Percentiles rank a stretch among this genome's conserved stretches.
These are phyloP conservation scores for Cladosporium sp. DNA, from an alignment of 2,329 filamentous ascomycete genomes.

Conservation along the genomic window DNA sequence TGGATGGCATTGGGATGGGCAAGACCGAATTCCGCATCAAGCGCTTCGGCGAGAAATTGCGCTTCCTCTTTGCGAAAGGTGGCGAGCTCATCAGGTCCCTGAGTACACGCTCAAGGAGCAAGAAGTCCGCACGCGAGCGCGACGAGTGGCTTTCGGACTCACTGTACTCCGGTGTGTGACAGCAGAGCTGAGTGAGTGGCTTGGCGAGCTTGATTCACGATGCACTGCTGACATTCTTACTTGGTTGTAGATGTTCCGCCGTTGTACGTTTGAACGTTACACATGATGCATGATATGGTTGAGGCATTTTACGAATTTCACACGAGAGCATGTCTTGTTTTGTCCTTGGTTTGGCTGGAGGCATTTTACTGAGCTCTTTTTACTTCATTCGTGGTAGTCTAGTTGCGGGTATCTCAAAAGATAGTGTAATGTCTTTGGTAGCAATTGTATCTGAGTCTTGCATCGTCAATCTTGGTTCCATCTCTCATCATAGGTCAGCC, in stretches of 20 bases:
- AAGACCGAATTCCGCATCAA: slow-evolving; percentile 45
- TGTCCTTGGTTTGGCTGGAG: not conserved
- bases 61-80: slow-evolving; percentile 39
- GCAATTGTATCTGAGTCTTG: not conserved
- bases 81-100: slow-evolving; percentile 38
- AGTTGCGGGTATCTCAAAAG: not conserved
- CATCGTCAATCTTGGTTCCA: not conserved
- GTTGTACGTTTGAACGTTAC: slow-evolving; percentile 18
- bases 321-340: not conserved
- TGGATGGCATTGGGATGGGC: slow-evolving; percentile 42
- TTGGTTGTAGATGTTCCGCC: slow-evolving; percentile 9
- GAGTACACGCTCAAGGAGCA: slow-evolving; percentile 27
- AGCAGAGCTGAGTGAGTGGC: slow-evolving; percentile 19
- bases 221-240: not conserved
- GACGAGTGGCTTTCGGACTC: slow-evolving; percentile 34
- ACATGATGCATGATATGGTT: slow-evolving; percentile 1
- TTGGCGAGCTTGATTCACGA: not conserved
- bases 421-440: not conserved
- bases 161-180: slow-evolving; percentile 36
- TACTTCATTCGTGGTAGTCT: not conserved
- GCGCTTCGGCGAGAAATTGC: slow-evolving; percentile 43
- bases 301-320: not conserved
- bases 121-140: slow-evolving; percentile 20
- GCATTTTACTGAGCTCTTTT: not conserved
- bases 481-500: not conserved